These are phyloP conservation scores for Apodospora peruviana DNA, from an alignment of 495 filamentous ascomycete species.

Conservation along the genomic window DNA sequence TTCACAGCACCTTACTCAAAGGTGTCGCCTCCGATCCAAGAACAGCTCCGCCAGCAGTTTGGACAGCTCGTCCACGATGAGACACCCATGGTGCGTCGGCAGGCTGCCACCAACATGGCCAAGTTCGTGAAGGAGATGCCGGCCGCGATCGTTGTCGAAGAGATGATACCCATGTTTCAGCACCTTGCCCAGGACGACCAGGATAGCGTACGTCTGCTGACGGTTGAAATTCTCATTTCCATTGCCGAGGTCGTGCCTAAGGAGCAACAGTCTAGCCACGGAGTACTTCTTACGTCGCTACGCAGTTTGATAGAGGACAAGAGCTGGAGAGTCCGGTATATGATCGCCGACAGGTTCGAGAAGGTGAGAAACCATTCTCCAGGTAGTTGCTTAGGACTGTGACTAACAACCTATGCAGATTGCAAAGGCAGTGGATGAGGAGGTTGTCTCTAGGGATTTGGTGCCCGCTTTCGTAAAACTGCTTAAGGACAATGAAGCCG, in stretches of 20 bases:
- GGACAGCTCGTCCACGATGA: slow-evolving; percentile 92
- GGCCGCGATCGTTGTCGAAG: slow-evolving; percentile 81
- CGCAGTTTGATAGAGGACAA: slow-evolving; percentile 95
- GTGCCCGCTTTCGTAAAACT: slow-evolving; percentile 97
- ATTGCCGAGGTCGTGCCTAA: slow-evolving; percentile 97
- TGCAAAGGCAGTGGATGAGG: slow-evolving; percentile 95
- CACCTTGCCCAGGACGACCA: slow-evolving; percentile 94
- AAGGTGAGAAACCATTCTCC: slow-evolving; percentile 55
- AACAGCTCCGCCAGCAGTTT: slow-evolving; percentile 84
- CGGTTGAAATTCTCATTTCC: slow-evolving; percentile 91
- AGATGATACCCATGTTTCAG: slow-evolving; percentile 99
- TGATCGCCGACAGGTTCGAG: slow-evolving; percentile 97
- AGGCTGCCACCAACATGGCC: slow-evolving; percentile 90
- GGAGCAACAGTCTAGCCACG: slow-evolving; percentile 94
- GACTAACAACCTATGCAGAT: slow-evolving; percentile 52
- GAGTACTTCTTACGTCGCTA: slow-evolving; percentile 81
- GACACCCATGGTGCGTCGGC: slow-evolving; percentile 96
- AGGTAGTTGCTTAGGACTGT: not conserved
- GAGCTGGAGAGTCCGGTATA: slow-evolving; percentile 98
- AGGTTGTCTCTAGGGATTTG: slow-evolving; percentile 88
- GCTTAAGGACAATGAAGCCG: slow-evolving; percentile 93
- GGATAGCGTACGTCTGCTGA: slow-evolving; percentile 92
- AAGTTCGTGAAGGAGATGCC: slow-evolving; percentile 98
- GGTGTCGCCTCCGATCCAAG: slow-evolving; percentile 75
- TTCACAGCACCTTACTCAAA: slow-evolving; percentile 90